Evolutionary conservation across 345 rosid genomes (phyloP), one percentile per base, ranked within the genome.

Genomic region (Syzygium grande): DNA sequence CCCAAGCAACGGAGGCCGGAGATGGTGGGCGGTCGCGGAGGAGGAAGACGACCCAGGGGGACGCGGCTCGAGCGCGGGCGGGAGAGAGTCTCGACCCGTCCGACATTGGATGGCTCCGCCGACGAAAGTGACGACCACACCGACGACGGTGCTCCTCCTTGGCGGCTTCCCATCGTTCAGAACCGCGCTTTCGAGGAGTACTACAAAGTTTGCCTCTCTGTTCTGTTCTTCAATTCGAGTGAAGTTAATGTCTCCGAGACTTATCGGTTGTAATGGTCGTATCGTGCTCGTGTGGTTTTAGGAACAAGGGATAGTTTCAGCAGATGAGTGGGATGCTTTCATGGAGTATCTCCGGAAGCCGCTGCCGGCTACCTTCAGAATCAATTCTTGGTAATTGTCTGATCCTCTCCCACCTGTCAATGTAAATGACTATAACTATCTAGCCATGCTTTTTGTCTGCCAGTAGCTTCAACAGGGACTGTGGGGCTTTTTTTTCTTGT

Each of bases 331-430:
- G 99, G 96, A 95, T 85, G 88, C 91, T 41, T 96, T 98, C 87
- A 89, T 94, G 61, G 96, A 94, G 83, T 68, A 90, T 90, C 98
- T 98, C 87, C 94, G 96, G 13, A 96, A 93, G 53, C 98, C 99
- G 7, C 90, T 98, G 92, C 99, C 99, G n/a, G 94, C 99, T 85
- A 98, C 99, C 88, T 98, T 98, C 92, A 92, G 99, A 86, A 97
- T 98, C 90, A 96, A 98, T 88, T 94, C 99, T 59, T 94, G 96
- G 99, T 95, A 52, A 23, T 53, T 38, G 25, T 73, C 83, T 4
- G 49, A 73, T 73, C 49, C 83, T 73, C 4, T 73, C 49, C 83
- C 83, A 43, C 83, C 27, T 21, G 27, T 38, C 19, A 38, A 73
- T 43, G 6, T 9, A 27, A 38, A 38, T 38, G 49, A 4, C 22